Base-by-base conservation (phyloP, 495 filamentous ascomycete genomes). In the Penicillium macrosclerotiorum region DNA sequence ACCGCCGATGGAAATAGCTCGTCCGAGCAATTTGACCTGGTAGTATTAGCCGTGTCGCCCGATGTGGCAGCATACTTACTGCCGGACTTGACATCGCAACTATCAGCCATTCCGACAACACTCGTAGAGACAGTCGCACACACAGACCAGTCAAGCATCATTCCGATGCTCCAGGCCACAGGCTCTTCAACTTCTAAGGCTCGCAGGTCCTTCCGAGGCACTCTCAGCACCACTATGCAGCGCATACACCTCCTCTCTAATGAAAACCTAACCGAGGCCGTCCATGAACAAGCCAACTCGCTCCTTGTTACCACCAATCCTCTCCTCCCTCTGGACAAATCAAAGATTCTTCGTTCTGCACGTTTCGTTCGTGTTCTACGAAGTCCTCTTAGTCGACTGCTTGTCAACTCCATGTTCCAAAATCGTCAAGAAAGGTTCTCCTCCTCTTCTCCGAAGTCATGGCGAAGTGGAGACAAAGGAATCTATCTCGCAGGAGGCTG, bases 401-500 rank as follows among this genome's bases (percentile, higher is more conserved):
- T 65, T 1, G 51, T 73, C 5, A 73, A 68, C 27, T 42, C 51
- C 1, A 65, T 74, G 8, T 71, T 77, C 33, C 41, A 39, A 11
- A 38, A 52, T 8, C 42, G 31, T 6, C 32, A 8, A 14, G 30
- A 29, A 29, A 20, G 6, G 11, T 31, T 12, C 11, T 13, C 39
- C 4, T 7, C 22, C 11, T 7, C 33, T 23, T 19, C 25, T 35
- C 38, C 16, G 2, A 36, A 24, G 23, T 25, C 29, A 11, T 79
- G 76, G 76, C 65, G 53, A 7, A 80, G 79, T 49, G 78, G 78
- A 0, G 68, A 76, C 26, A 65, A 58, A 1, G 63, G 67, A 11
- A 71, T 82, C 6, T 81, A 65, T 60, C 47, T 82, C 22, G 72
- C 68, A 6, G 80, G 80, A 13, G 71, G 73, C 0, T 83, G 79